Evolutionary conservation across 1,139 yeast species (phyloP).

Genomic region (Trichomonascaceae sp.): DNA sequence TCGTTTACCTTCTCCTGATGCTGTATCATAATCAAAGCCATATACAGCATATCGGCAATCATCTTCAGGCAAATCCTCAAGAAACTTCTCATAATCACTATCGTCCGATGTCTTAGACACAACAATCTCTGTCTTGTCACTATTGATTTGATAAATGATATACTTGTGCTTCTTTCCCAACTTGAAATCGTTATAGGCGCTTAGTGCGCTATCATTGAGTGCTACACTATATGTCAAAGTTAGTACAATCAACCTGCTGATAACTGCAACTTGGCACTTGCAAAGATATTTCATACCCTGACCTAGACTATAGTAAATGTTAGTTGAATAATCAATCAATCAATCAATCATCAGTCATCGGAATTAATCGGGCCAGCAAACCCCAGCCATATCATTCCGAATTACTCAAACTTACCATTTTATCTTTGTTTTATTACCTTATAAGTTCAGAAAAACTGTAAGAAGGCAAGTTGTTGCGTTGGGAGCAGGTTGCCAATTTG

Average conservation of each 20-base stretch:
- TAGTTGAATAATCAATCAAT: not conserved
- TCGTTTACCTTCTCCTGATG: constrained; percentile 88
- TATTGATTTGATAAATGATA: constrained; percentile 74
- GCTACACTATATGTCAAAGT: constrained; percentile 44
- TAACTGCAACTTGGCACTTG: not conserved
- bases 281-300: not conserved
- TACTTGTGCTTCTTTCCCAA: constrained; percentile 87
- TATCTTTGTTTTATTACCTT: not conserved
- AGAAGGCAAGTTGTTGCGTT: not conserved
- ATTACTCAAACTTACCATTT: not conserved
- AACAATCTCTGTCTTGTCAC: constrained; percentile 79
- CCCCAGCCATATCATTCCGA: not conserved
- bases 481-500: not conserved
- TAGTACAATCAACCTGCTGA: not conserved
- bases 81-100: constrained; percentile 70
- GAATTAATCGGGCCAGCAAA: not conserved
- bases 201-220: constrained; percentile 89
- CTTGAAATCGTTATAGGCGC: constrained; percentile 92
- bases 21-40: constrained; percentile 90
- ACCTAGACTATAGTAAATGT: not conserved
- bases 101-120: constrained; percentile 80
- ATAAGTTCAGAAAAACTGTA: not conserved
- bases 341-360: constrained; percentile 1
- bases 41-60: constrained; percentile 96
- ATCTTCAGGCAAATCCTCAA: constrained; percentile 86